Percentiles rank a stretch among this genome's conserved stretches.
phyloP scores from a whole-genome alignment of 140 eudicot species.

The Bidens hawaiensis region DNA sequence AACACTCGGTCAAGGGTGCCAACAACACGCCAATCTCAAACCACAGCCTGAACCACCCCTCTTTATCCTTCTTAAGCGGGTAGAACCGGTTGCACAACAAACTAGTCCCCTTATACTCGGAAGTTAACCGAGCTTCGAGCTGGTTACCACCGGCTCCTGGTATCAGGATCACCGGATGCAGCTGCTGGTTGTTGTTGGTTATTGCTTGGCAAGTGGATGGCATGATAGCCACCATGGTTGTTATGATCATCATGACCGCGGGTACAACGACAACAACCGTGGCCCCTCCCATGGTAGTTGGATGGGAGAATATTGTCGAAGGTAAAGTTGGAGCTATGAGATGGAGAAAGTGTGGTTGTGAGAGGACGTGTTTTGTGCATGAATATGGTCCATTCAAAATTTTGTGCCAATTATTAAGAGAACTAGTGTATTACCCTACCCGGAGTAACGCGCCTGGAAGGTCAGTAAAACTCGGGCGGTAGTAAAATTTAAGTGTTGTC shows the following conservation, averaged over 20 bases:
- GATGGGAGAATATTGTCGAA: neutral
- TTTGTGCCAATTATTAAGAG: no score
- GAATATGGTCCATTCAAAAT: slow-evolving; percentile 9
- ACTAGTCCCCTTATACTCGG: slow-evolving; percentile 61
- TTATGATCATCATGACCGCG: slow-evolving; percentile 1
- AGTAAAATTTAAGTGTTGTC: no score
- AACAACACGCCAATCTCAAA: slow-evolving; percentile 58
- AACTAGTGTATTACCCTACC: no score
- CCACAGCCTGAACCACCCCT: slow-evolving; percentile 93
- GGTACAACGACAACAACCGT: neutral
- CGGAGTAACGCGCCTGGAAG: no score
- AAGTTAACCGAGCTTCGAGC: slow-evolving; percentile 70
- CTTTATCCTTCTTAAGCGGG: slow-evolving; percentile 41
- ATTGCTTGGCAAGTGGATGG: slow-evolving; percentile 24
- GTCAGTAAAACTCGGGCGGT: no score
- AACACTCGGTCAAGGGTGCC: slow-evolving; percentile 71
- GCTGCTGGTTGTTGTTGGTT: slow-evolving; percentile 3
- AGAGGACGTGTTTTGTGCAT: slow-evolving; percentile 17
- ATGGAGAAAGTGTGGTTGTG: slow-evolving; percentile 11
- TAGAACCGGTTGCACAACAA: slow-evolving; percentile 52
- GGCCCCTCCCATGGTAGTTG: neutral
- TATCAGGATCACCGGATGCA: slow-evolving; percentile 26
- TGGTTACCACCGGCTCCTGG: slow-evolving; percentile 92
- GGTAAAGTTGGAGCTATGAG: neutral
- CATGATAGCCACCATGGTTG: neutral